Evolutionary conservation across 1,139 yeast genomes (phyloP).

Genomic region (Yarrowia galli): DNA sequence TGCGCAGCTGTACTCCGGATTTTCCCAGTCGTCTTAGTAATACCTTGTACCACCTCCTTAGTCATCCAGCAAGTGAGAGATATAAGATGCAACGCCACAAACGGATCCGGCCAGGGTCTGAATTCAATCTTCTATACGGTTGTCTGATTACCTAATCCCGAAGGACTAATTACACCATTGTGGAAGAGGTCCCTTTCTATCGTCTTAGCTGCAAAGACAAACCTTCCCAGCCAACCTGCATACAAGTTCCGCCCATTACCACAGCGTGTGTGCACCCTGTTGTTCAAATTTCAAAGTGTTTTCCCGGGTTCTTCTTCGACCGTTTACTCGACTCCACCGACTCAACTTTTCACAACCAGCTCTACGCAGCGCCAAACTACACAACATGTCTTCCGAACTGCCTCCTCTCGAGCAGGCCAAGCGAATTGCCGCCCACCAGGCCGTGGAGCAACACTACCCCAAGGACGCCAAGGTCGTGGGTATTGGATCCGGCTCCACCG

Average conservation of each 20-base stretch:
- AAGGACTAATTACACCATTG: too few species aligned
- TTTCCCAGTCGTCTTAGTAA: too few species aligned
- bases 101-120: neutral
- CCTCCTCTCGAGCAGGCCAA: conserved; percentile 66
- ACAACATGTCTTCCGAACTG: conserved; percentile 36
- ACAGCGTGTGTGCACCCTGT: too few species aligned
- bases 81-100: neutral
- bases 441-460: conserved; percentile 90
- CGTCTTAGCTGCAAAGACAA: too few species aligned
- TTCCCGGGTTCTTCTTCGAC: neutral
- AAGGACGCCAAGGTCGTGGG: conserved; percentile 78
- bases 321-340: neutral
- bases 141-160: neutral
- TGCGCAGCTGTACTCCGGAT: neutral
- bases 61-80: conserved; percentile 1
- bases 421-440: conserved; percentile 85
- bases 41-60: neutral
- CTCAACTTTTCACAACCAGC: neutral
- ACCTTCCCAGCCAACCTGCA: neutral
- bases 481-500: conserved; percentile 96
- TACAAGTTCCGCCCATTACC: neutral
- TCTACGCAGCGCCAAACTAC: neutral
- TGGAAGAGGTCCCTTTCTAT: too few species aligned
- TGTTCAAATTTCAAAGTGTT: conserved; percentile 7
- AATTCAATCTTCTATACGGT: neutral